Evolutionary conservation across 1,284 basidiomycete species (phyloP), one percentile per base, ranked within the genome.

Genomic region (Fomitopsis pinicola): DNA sequence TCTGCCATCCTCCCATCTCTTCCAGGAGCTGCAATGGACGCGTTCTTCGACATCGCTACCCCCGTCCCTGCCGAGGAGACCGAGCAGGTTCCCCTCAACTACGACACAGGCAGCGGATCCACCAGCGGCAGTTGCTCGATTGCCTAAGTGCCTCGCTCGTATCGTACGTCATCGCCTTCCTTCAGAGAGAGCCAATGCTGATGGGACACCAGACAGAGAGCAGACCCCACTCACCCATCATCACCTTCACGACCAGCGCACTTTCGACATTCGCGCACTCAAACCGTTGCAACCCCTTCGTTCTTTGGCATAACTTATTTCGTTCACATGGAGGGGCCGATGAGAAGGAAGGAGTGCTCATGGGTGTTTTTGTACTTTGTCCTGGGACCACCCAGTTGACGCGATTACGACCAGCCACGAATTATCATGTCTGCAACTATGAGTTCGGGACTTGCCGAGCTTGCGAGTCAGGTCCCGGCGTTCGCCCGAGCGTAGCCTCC

Each of bases 21-120:
- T 54, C 28, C 56, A 57, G 55, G 44, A 52, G 19, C 48, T 17
- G 48, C 35, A 61, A 61, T 61, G 60, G 60, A 61, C 60, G 60
- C 60, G 17, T 61, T 61, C 48, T 61, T 61, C 52, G 52, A 50
- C 56, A 61, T 61, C 60, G 55, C 60, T 33, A 46, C 26, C n/a
- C 56, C 56, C 57, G 60, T 58, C 50, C 60, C 60, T 35, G 36
- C 55, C 17, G 59, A 60, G 54, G 59, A 60, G 59, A 60, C 42
- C 54, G 59, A 60, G 59, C 46, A 56, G 50, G 36, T 60, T 8
- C 59, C 54, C 15, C 17, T 19, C 36, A 50, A 60, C 45, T 60
- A 56, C 36, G 59, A 60, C 36, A 55, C 38, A 7, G 17, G 22
- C 38, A 60, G 26, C 17, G 45, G 45, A 28, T n/a, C 26, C 40